Evolutionary conservation across 1,284 basidiomycete genomes (phyloP).

Genomic region (Lentinus polychrous): DNA sequence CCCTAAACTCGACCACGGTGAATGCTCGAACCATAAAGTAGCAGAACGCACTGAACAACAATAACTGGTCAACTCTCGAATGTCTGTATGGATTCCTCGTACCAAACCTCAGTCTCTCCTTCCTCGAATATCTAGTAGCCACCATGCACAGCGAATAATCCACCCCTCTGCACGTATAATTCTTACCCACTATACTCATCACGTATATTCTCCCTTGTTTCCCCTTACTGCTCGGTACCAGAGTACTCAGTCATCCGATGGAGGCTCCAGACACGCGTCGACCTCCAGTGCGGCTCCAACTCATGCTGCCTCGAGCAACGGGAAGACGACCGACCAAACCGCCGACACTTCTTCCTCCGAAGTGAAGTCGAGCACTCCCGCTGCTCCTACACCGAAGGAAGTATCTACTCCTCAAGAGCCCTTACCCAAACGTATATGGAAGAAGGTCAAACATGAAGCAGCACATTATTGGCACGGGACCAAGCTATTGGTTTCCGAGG

Average conservation of each 20-base stretch:
- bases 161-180: slow-evolving; percentile 24
- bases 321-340: not conserved
- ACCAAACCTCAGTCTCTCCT: slow-evolving; percentile 33
- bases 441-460: slow-evolving; percentile 92
- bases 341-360: slow-evolving; percentile 22
- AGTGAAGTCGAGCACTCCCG: slow-evolving; percentile 41
- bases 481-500: slow-evolving; percentile 92
- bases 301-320: slow-evolving; percentile 2
- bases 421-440: slow-evolving; percentile 67
- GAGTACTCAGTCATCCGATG: slow-evolving; percentile 21
- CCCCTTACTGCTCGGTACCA: slow-evolving; percentile 16
- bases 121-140: slow-evolving; percentile 29
- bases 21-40: too few species aligned
- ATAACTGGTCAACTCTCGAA: slow-evolving; percentile 7
- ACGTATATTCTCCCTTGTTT: slow-evolving; percentile 10
- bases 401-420: slow-evolving; percentile 36
- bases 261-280: slow-evolving; percentile 12
- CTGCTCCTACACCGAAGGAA: slow-evolving; percentile 46
- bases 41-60: too few species aligned
- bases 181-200: slow-evolving; percentile 15
- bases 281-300: slow-evolving; percentile 16
- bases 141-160: slow-evolving; percentile 11
- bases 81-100: slow-evolving; percentile 30
- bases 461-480: slow-evolving; percentile 97
- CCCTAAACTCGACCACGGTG: too few species aligned